A percentile compares a stretch with the other conserved stretches of the same genome.
Evolutionary conservation across 805 yeast genomes (phyloP).

Genomic region (Candida broadrunensis): DNA sequence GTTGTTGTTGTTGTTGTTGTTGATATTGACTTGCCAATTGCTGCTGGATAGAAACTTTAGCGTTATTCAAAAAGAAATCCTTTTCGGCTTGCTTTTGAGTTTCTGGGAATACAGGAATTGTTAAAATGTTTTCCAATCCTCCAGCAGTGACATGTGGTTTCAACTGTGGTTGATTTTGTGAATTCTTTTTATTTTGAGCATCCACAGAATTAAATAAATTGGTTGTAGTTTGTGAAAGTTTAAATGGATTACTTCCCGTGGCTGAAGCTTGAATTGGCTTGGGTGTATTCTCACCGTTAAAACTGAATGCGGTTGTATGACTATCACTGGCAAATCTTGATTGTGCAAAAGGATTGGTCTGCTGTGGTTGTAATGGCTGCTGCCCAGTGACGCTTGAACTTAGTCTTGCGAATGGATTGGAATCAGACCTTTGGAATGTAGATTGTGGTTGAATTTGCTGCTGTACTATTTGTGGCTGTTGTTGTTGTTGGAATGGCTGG

Average conservation of each 20-base stretch:
- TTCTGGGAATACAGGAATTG: slow-evolving; percentile 67
- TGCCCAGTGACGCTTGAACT: slow-evolving; percentile 14
- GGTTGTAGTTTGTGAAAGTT: slow-evolving; percentile 36
- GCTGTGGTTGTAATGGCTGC: slow-evolving; percentile 9
- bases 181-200: background rate
- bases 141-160: slow-evolving; percentile 66
- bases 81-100: slow-evolving; percentile 47
- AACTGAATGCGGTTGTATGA: slow-evolving; percentile 29
- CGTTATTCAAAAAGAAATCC: slow-evolving; percentile 33
- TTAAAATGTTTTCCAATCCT: slow-evolving; percentile 64
- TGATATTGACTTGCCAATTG: slow-evolving; percentile 10
- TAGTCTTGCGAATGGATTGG: slow-evolving; percentile 34
- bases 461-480: slow-evolving; percentile 10
- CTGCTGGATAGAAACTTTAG: slow-evolving; percentile 31
- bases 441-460: slow-evolving; percentile 11
- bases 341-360: slow-evolving; percentile 47
- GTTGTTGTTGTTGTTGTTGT: slow-evolving; percentile 16
- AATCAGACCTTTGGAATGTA: slow-evolving; percentile 23
- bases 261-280: slow-evolving; percentile 27
- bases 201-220: slow-evolving; percentile 24
- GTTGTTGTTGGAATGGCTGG: slow-evolving; percentile 13
- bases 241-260: slow-evolving; percentile 65
- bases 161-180: slow-evolving; percentile 22
- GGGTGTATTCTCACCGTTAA: slow-evolving; percentile 10
- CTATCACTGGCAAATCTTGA: slow-evolving; percentile 32